phyloP scores from a whole-genome alignment of 192 early-diverging fungal species.

The Mortierella hygrophila region DNA sequence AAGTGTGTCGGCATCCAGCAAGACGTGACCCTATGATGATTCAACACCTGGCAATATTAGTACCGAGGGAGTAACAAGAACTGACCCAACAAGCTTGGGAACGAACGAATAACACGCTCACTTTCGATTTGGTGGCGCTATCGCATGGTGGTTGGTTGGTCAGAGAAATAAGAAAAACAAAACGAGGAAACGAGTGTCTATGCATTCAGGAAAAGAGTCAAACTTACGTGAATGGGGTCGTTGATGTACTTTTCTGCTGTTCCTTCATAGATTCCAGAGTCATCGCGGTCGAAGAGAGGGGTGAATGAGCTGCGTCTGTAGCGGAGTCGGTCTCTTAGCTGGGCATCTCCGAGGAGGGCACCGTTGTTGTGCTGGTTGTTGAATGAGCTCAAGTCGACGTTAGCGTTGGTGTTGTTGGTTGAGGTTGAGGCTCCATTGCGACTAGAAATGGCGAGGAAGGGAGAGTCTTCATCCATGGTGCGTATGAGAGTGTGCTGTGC shows the following conservation, averaged over 20 bases:
- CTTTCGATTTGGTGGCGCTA: conserved; percentile 25
- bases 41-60: conserved; percentile 5
- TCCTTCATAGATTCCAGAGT: conserved; percentile 43
- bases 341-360: conserved; percentile 1
- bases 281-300: conserved; percentile 44
- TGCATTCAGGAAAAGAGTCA: not conserved
- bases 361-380: conserved; percentile 16
- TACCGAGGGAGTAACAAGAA: not conserved
- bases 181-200: not conserved
- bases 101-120: not conserved
- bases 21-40: conserved; percentile 76
- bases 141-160: not conserved
- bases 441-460: conserved; percentile 19
- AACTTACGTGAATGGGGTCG: conserved; percentile 80
- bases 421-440: not conserved
- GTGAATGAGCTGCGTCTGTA: conserved; percentile 48
- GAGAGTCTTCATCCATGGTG: conserved; percentile 23
- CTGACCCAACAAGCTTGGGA: not conserved
- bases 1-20: conserved; percentile 73
- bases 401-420: not conserved
- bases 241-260: conserved; percentile 68
- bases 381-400: conserved; percentile 15
- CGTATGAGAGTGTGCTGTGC: not conserved
- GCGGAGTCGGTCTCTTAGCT: conserved; percentile 10
- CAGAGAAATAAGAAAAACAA: not conserved